Base-by-base conservation (phyloP, 2,329 filamentous ascomycete species). In the Diplodia mutila region DNA sequence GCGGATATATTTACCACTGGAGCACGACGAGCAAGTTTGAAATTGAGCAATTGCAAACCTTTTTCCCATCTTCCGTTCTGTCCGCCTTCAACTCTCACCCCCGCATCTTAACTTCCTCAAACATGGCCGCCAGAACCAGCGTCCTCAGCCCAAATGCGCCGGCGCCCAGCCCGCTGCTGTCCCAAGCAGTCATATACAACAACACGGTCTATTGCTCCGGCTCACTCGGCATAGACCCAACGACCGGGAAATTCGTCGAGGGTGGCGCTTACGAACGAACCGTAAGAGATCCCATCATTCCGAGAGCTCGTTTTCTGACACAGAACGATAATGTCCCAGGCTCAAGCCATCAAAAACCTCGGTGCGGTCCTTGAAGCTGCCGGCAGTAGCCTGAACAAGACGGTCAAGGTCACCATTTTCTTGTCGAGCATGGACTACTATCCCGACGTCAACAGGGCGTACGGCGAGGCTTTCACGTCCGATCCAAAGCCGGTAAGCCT, bases 121-220 rank as follows among this genome's bases (percentile, higher is more conserved):
- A 29, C 18, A 53, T 53, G 51, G 25, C 51, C 51, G 18, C 51
- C 51, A 53, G 25, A 29, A 53, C 51, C 23, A 25, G 25, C 14
- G 51, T 53, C 23, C 51, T 53, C 23, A 53, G 51, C 25, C 23
- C 14, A n/a, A 29, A 29, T 2, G 51, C 51, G 5, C 51, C 51
- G 4, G 51, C 51, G 51, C 51, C 51, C 51, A 53, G 51, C 51
- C 51, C 51, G 23, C 25, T 53, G 51, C 32, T 53, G 51, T 53
- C 51, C 2, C 51, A 53, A 32, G 51, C 51, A 7, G 51, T 53
- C 27, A 29, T 53, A 12, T 27, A 53, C 51, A 53, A 53, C 27
- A 27, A 27, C 51, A 53, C 51, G 5, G 18, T 53, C 51, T 53
- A 53, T 14, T 32, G 51, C 25, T 53, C 51, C 27, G 51, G 51